These are phyloP conservation scores for Fragaria iinumae DNA, from an alignment of 306 rosid genomes.

Conservation along the genomic window DNA sequence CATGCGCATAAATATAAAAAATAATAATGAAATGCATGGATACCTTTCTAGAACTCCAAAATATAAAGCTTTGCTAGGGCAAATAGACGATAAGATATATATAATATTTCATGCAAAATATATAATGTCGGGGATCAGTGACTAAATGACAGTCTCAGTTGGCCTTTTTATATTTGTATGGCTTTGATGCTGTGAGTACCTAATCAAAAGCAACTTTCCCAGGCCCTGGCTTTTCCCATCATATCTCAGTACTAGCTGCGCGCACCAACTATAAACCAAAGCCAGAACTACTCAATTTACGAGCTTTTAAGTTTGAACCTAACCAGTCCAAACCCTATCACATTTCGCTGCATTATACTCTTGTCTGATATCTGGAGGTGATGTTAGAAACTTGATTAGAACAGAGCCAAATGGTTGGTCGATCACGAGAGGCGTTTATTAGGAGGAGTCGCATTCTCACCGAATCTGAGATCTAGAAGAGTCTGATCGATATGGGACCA, in stretches of 20 bases:
- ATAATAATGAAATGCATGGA: constrained; percentile 39
- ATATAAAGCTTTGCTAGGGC: not conserved
- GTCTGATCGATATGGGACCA: constrained; percentile 43
- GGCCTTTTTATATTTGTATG: constrained; percentile 32
- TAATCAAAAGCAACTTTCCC: constrained; percentile 30
- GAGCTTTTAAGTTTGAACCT: not conserved
- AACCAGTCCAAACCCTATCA: not conserved
- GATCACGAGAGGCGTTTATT: constrained; percentile 41
- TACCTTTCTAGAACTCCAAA: constrained; percentile 15
- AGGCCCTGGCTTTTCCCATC: constrained; percentile 22
- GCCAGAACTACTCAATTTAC: not conserved
- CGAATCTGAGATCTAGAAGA: constrained; percentile 5
- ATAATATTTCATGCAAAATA: constrained; percentile 40
- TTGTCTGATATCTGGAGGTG: constrained; percentile 8
- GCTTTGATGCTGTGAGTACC: constrained; percentile 18
- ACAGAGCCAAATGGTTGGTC: constrained; percentile 35
- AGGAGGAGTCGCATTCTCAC: constrained; percentile 44
- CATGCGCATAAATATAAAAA: not conserved
- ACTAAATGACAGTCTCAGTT: constrained; percentile 54
- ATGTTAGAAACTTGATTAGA: not conserved
- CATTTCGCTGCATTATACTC: not conserved
- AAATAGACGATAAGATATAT: not conserved
- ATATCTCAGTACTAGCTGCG: not conserved
- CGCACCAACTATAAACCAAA: not conserved
- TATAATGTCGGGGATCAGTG: constrained; percentile 57